Evolutionary conservation across 805 yeast species (phyloP).

Genomic region (Candida cerambycidarum): DNA sequence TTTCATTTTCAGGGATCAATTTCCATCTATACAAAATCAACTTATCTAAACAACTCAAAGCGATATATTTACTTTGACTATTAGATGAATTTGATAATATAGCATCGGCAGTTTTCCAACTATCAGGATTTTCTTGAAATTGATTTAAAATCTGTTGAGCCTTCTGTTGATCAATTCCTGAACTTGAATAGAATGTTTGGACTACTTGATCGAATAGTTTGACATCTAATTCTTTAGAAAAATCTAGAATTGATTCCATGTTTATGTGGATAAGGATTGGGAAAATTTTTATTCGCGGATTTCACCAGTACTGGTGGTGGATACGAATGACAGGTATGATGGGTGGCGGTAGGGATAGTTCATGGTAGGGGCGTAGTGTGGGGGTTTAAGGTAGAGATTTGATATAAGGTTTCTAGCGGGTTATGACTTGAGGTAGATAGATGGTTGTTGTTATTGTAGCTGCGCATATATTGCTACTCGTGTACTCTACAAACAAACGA

Average conservation of each 20-base stretch:
- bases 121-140: slow-evolving; percentile 91
- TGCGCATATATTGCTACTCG: too few relatives aligned
- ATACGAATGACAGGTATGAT: too few relatives aligned
- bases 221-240: slow-evolving; percentile 80
- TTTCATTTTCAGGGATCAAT: slow-evolving; percentile 81
- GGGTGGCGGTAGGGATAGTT: too few relatives aligned
- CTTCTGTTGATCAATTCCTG: slow-evolving; percentile 64
- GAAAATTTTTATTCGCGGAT: slow-evolving; percentile 10
- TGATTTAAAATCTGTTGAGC: slow-evolving; percentile 73
- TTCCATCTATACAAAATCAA: slow-evolving; percentile 93
- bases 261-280: slow-evolving; percentile 2
- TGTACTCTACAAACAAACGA: too few relatives aligned
- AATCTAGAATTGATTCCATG: slow-evolving; percentile 90
- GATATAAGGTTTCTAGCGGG: too few relatives aligned
- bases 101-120: slow-evolving; percentile 93
- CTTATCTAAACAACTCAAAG: slow-evolving; percentile 84
- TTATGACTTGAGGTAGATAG: too few relatives aligned
- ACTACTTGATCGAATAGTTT: slow-evolving; percentile 79
- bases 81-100: slow-evolving; percentile 76
- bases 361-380: not conserved
- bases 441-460: too few relatives aligned
- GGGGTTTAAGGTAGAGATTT: not conserved
- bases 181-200: slow-evolving; percentile 76
- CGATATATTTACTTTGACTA: slow-evolving; percentile 90
- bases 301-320: not conserved